Base-by-base conservation (phyloP, 2,329 filamentous ascomycete species). In the Aspergillus sp. region DNA sequence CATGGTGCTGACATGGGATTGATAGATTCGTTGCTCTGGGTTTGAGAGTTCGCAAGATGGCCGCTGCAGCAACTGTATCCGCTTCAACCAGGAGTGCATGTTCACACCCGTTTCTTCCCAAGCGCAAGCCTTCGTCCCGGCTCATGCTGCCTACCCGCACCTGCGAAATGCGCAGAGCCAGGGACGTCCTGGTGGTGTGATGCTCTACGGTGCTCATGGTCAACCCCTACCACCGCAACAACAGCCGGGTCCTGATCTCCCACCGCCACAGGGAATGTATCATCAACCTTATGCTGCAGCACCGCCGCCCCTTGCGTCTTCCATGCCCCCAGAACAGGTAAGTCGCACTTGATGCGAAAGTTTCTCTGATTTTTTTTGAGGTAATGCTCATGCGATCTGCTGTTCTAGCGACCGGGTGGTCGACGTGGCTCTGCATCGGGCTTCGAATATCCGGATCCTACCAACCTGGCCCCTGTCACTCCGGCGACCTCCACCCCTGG, bases 61-160 rank as follows among this genome's bases (percentile, higher is more conserved):
- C 50, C 80, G 83, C 51, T 88, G 84, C 73, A 80, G 77, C 60
- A 88, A 88, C 65, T 88, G 84, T 63, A 75, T 83, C 54, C 76
- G 84, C 43, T 88, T 88, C 70, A 84, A 84, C 55, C 84, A 88
- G 67, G 83, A 86, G 63, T 88, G 85, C 69, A 81, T 88, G 67
- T 88, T 88, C 67, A 87, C 84, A 1, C 84, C 85, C 2, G 84
- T 88, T 20, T 86, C 83, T 3, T 84, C 83, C 9, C 84, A 87
- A 68, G 81, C 83, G 7, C 84, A 86, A 65, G 84, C 85, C 9
- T 88, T 88, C 60, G 84, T 88, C 30, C 84, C 84, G 6, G 84
- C 83, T 7, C 82, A 86, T 62, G 82, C 84, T 5, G 81, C 83
- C 49, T 86, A 79, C 53, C 77, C 78, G 13, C 71, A 76, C 58